Percentiles rank a stretch among this genome's conserved stretches.
Evolutionary conservation across 805 yeast species (phyloP).

Genomic region (Wickerhamomyces canadensis): DNA sequence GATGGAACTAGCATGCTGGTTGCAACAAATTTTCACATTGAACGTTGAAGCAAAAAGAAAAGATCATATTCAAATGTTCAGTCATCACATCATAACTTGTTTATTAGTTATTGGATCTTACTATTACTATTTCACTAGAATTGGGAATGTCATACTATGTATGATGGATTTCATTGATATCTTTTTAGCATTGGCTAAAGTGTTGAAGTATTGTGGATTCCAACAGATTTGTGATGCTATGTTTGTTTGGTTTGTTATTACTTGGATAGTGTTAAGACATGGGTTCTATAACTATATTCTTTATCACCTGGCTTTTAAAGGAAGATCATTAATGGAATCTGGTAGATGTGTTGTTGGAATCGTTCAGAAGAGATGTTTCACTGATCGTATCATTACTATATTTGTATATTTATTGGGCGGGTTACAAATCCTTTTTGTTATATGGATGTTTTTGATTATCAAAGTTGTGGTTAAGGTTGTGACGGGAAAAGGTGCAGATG

Average conservation of each 20-base stretch:
- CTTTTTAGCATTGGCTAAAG: conserved; percentile 64
- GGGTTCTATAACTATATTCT: conserved; percentile 64
- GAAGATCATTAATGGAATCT: conserved; percentile 39
- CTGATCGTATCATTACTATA: conserved; percentile 33
- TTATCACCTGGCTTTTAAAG: conserved; percentile 48
- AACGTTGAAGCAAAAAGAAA: conserved; percentile 76
- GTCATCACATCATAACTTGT: conserved; percentile 82
- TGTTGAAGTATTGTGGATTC: conserved; percentile 68
- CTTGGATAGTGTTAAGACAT: conserved; percentile 74
- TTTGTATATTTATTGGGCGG: conserved; percentile 56
- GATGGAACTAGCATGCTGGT: conserved; percentile 69
- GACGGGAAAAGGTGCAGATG: conserved; percentile 75
- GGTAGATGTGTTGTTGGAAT: conserved; percentile 34
- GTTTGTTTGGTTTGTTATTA: conserved; percentile 59
- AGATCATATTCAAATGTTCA: conserved; percentile 81
- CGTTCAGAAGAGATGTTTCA: conserved; percentile 43
- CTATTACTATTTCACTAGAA: conserved; percentile 60
- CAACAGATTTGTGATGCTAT: conserved; percentile 55
- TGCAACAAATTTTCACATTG: conserved; percentile 72
- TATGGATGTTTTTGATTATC: conserved; percentile 73
- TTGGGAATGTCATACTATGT: conserved; percentile 73
- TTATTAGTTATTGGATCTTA: conserved; percentile 66
- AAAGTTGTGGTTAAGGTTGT: conserved; percentile 68
- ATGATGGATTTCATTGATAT: conserved; percentile 85
- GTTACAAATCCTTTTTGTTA: conserved; percentile 55